Evolutionary conservation across 164 flowering plant genomes (phyloP).

Genomic region (Cinnamomum micranthum): DNA sequence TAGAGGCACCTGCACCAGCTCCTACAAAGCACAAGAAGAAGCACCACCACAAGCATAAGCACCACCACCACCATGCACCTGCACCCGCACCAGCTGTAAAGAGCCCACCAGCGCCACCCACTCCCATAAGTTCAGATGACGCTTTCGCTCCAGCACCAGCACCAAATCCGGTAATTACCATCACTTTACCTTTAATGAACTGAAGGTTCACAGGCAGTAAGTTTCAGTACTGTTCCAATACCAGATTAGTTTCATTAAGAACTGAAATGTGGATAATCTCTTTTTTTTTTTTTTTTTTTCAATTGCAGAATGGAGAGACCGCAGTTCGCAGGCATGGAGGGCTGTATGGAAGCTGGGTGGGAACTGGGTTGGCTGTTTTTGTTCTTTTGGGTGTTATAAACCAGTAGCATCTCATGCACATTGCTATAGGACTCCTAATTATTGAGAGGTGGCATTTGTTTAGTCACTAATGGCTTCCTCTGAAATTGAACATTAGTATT

Average conservation of each 20-base stretch:
- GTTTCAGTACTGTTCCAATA: neutral
- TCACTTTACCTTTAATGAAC: neutral
- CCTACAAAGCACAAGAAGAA: constrained; percentile 34
- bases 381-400: constrained; percentile 24
- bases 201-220: neutral
- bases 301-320: constrained; percentile 43
- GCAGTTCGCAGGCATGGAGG: constrained; percentile 21
- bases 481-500: neutral
- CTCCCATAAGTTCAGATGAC: constrained; percentile 24
- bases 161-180: constrained; percentile 36
- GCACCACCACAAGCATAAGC: constrained; percentile 32
- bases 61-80: constrained; percentile 46
- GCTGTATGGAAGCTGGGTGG: constrained; percentile 19
- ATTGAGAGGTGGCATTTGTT: neutral
- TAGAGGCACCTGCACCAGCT: constrained; percentile 43
- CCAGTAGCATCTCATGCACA: constrained; percentile 1
- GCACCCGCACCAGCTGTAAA: constrained; percentile 43
- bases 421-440: neutral
- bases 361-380: constrained; percentile 25
- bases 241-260: neutral
- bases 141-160: constrained; percentile 47
- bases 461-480: neutral
- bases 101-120: constrained; percentile 72
- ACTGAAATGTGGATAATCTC: neutral
- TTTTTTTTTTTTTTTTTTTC: neutral